Evolutionary conservation across 768 basidiomycete species (phyloP).

Genomic region (Clavulina sp.): DNA sequence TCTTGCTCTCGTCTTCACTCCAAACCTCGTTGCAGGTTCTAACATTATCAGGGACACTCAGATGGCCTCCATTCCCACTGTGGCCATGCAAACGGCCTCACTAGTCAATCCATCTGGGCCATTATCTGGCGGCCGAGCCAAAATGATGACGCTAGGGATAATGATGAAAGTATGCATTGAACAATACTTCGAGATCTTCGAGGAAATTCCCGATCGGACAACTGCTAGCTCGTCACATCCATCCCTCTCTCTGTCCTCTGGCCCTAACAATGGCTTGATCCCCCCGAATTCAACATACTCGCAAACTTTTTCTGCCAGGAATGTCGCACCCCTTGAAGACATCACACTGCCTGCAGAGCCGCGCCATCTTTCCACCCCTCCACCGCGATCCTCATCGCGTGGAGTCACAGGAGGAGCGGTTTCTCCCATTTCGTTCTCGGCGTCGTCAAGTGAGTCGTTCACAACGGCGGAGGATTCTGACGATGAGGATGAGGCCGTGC

Average conservation of each 20-base stretch:
- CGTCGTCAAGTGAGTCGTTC: constrained; percentile 8
- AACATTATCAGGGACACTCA: constrained; percentile 53
- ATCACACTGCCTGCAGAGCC: no score
- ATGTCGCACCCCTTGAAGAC: no score
- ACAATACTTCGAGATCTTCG: constrained; percentile 73
- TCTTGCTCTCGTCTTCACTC: constrained; percentile 59
- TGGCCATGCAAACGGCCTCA: no score
- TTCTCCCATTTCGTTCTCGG: no score
- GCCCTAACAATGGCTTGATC: constrained; percentile 11
- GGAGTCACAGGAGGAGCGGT: no score
- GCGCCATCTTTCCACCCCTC: neutral
- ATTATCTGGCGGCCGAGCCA: constrained; percentile 1
- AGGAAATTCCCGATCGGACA: constrained; percentile 54
- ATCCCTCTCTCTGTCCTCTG: constrained; percentile 3
- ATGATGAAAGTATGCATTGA: constrained; percentile 64
- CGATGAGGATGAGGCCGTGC: constrained; percentile 57
- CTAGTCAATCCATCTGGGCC: constrained; percentile 15
- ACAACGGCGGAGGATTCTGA: constrained; percentile 42
- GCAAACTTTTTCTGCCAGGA: no score
- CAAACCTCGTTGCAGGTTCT: constrained; percentile 57
- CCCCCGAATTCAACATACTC: constrained; percentile 11
- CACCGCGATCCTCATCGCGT: no score
- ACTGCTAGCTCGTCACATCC: constrained; percentile 21
- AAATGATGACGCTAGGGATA: constrained; percentile 41
- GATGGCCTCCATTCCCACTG: constrained; percentile 49